Evolutionary conservation across 2,329 filamentous ascomycete genomes (phyloP).

Genomic region (Phialemonium atrogriseum): DNA sequence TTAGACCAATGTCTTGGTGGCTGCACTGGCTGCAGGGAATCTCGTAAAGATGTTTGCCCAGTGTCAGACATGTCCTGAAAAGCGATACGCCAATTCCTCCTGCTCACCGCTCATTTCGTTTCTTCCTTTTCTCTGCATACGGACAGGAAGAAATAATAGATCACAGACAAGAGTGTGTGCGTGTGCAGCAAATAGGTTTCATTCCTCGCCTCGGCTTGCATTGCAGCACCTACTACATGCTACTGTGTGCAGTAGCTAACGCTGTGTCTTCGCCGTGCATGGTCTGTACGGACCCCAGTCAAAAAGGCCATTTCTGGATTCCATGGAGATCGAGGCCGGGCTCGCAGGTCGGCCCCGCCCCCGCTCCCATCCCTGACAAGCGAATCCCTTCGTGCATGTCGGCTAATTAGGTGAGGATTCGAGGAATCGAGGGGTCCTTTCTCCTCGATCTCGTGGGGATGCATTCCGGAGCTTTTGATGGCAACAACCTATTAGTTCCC

Average conservation of each 20-base stretch:
- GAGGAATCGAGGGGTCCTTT: constrained; percentile 1
- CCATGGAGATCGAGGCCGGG: constrained; percentile 6
- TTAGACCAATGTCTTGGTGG: no score
- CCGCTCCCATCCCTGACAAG: constrained; percentile 7
- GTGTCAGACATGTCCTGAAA: no score
- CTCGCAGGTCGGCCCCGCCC: constrained; percentile 7
- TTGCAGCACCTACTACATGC: no score
- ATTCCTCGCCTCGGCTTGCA: no score
- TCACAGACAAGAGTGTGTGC: no score
- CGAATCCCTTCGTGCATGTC: constrained; percentile 15
- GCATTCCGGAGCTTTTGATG: neutral
- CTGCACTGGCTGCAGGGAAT: no score
- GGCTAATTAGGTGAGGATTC: constrained; percentile 10
- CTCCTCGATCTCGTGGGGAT: constrained; percentile 1
- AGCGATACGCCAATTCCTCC: neutral
- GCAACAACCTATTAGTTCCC: no score
- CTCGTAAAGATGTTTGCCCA: no score
- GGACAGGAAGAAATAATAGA: no score
- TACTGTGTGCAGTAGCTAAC: constrained; percentile 1
- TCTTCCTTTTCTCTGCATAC: neutral
- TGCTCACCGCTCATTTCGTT: constrained; percentile 2
- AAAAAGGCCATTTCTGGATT: neutral
- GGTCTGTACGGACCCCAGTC: neutral
- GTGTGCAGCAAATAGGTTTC: no score
- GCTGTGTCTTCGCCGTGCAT: neutral